A percentile compares a stretch with the other conserved stretches of the same genome.
These are phyloP conservation scores for Hibiscus mutabilis DNA, from an alignment of 345 rosid genomes.

Conservation along the genomic window DNA sequence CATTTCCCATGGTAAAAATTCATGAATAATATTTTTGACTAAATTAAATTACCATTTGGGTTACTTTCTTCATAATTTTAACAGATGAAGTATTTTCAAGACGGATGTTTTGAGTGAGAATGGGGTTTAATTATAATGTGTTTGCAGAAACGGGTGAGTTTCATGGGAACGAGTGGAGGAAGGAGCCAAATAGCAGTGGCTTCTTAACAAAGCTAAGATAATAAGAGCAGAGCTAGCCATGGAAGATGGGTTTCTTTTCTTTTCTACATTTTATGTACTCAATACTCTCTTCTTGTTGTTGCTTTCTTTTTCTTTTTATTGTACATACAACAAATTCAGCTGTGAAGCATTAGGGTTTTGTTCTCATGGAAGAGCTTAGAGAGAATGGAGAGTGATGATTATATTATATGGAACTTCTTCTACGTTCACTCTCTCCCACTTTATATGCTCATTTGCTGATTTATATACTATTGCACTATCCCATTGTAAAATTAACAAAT, in stretches of 20 bases:
- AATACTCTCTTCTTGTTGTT: background rate
- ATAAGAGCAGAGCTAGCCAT: too few relatives aligned
- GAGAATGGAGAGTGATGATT: background rate
- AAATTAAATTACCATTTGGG: background rate
- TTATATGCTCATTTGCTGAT: too few relatives aligned
- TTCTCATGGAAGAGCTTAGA: constrained; percentile 11
- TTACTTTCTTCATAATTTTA: background rate
- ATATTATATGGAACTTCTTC: background rate
- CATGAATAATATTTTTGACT: background rate
- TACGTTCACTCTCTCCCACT: background rate
- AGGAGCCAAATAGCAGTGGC: constrained; percentile 60
- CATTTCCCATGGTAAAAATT: background rate
- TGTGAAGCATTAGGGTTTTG: background rate
- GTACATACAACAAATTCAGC: constrained; percentile 7
- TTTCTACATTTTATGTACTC: background rate
- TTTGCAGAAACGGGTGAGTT: constrained; percentile 77
- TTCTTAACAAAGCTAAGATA: constrained; percentile 19
- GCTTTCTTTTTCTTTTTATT: background rate
- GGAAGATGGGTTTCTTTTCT: too few relatives aligned
- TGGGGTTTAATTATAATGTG: background rate
- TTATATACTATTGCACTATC: background rate
- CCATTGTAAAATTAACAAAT: too few relatives aligned
- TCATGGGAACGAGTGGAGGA: constrained; percentile 52
- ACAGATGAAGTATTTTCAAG: too few relatives aligned
- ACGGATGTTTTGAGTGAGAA: background rate